A percentile compares a stretch with the other conserved stretches of the same genome.
These are phyloP conservation scores for Aureobasidium subglaciale DNA, from an alignment of 2,329 filamentous ascomycete genomes.

Conservation along the genomic window DNA sequence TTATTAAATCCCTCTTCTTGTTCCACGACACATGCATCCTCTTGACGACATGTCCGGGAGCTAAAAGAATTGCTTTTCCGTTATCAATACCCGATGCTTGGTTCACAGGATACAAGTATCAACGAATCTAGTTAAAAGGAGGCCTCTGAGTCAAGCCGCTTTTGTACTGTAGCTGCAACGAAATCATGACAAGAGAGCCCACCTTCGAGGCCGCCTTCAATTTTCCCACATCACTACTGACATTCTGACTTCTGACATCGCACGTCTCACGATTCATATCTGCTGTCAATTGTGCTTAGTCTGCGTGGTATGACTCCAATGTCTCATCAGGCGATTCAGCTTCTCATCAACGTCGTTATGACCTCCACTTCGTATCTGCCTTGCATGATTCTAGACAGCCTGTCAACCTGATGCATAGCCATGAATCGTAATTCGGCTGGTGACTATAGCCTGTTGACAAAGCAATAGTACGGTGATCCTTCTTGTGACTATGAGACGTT, in stretches of 20 bases:
- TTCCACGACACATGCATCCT: not conserved
- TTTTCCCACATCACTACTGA: not conserved
- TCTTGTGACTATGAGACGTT: too few species aligned
- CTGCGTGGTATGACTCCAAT: not conserved
- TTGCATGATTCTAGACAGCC: not conserved
- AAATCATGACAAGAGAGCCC: not conserved
- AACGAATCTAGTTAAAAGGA: not conserved
- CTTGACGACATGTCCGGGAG: not conserved
- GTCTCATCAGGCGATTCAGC: conserved; percentile 4
- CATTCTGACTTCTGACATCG: not conserved
- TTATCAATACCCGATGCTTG: conserved; percentile 6
- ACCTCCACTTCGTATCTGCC: conserved; percentile 1
- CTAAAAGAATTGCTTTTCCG: not conserved
- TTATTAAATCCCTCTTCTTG: not conserved
- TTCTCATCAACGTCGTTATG: not conserved
- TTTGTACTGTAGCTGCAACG: not conserved
- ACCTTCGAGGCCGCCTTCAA: not conserved
- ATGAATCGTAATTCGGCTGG: not conserved
- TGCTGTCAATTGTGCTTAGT: not conserved
- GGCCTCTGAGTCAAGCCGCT: not conserved
- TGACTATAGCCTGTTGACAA: not conserved
- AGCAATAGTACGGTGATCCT: not conserved
- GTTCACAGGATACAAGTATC: not conserved
- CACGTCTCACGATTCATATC: conserved; percentile 2
- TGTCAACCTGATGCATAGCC: not conserved